Conservation (phyloP, 1,139 yeast species). For the Candida glucosophila region DNA sequence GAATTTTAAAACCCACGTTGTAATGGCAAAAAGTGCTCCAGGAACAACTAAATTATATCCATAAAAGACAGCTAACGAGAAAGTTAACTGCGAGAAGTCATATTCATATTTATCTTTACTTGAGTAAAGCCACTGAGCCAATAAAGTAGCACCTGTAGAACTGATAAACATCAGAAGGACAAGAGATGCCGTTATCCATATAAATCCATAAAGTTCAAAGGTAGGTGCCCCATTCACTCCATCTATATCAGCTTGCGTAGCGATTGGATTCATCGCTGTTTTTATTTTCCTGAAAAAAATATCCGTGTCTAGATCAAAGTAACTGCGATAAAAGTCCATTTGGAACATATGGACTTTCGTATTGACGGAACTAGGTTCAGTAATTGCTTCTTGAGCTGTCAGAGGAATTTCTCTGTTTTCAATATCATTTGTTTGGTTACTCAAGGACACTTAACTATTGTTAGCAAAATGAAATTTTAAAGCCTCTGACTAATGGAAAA, state of each 20-base stretch:
- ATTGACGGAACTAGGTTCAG: too few species aligned
- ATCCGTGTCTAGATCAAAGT: constrained; percentile 56
- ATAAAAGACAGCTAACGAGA: constrained; percentile 59
- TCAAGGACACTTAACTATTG: not conserved
- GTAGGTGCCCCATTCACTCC: constrained; percentile 21
- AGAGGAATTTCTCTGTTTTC: too few species aligned
- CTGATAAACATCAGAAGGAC: constrained; percentile 67
- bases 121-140: constrained; percentile 38
- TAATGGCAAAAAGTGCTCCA: constrained; percentile 35
- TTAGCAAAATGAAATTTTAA: too few species aligned
- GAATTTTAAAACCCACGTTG: constrained; percentile 37
- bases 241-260: constrained; percentile 10
- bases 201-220: constrained; percentile 70
- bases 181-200: constrained; percentile 79
- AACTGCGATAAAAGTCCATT: constrained; percentile 46
- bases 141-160: constrained; percentile 44
- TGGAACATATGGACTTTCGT: constrained; percentile 41
- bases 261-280: constrained; percentile 38
- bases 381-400: too few species aligned
- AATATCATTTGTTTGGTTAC: not conserved
- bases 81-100: constrained; percentile 53
- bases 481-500: not conserved
- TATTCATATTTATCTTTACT: constrained; percentile 40
- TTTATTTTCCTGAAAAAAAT: constrained; percentile 43
- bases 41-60: constrained; percentile 69